Evolutionary conservation across 352 stramenopile genomes (phyloP).

Genomic region (Phytophthora cryptogea): DNA sequence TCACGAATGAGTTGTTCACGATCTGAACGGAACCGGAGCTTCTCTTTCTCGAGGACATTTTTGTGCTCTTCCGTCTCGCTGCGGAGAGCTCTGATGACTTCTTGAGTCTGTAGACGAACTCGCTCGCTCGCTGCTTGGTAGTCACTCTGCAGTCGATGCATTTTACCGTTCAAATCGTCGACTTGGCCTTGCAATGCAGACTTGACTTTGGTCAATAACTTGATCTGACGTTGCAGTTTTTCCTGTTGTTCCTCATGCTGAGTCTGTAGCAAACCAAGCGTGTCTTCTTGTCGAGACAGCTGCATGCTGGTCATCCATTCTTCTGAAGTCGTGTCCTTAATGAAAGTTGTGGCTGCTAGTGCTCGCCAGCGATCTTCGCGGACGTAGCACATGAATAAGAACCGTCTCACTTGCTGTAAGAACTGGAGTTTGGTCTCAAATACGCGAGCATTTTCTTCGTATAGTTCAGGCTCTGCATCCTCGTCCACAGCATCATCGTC

Average conservation of each 20-base stretch:
- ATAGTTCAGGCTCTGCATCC: conserved; percentile 23
- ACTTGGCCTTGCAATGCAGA: conserved; percentile 44
- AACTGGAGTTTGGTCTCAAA: conserved; percentile 59
- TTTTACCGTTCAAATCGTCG: conserved; percentile 33
- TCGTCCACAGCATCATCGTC: conserved; percentile 4
- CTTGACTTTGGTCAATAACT: conserved; percentile 47
- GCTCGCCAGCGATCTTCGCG: conserved; percentile 65
- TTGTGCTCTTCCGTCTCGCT: conserved; percentile 41
- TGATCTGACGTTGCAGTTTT: conserved; percentile 50
- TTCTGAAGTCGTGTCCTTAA: conserved; percentile 65
- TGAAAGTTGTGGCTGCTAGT: conserved; percentile 46
- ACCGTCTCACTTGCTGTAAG: conserved; percentile 53
- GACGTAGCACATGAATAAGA: conserved; percentile 68
- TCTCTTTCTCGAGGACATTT: conserved; percentile 34
- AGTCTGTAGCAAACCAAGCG: conserved; percentile 45
- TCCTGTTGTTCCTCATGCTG: conserved; percentile 53
- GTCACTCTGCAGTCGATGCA: conserved; percentile 41
- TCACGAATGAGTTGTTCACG: conserved; percentile 50
- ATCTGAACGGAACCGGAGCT: conserved; percentile 31
- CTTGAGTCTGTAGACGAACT: conserved; percentile 50
- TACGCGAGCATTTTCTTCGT: conserved; percentile 42
- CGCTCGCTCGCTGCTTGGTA: conserved; percentile 60
- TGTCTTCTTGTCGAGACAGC: conserved; percentile 54
- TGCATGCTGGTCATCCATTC: conserved; percentile 76
- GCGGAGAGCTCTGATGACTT: conserved; percentile 49